These are phyloP conservation scores for Strobilomyces dryophilus DNA, from an alignment of 768 basidiomycete genomes.

Conservation along the genomic window DNA sequence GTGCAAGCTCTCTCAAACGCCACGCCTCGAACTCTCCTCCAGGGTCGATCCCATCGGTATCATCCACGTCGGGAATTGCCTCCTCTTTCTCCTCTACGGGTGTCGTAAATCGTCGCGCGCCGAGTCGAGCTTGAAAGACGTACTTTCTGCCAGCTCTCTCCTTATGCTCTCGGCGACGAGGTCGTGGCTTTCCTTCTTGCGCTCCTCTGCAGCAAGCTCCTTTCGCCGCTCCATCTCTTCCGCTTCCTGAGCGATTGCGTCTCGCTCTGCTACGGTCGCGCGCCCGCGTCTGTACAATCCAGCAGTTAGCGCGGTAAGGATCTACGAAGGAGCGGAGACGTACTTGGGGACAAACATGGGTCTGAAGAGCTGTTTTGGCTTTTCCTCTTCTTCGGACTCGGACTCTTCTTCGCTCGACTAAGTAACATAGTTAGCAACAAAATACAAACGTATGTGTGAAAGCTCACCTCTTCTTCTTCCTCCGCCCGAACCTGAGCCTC, in stretches of 20 bases:
- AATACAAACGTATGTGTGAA: not conserved
- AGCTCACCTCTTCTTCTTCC: conserved; percentile 37
- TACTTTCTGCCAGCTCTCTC: conserved; percentile 89
- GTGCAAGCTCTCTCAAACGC: conserved; percentile 88
- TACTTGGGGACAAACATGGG: conserved; percentile 96
- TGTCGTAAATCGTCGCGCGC: conserved; percentile 1
- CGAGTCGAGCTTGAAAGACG: conserved; percentile 26
- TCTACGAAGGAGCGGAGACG: conserved; percentile 23
- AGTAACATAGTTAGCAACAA: conserved; percentile 14
- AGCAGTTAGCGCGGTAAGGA: not conserved
- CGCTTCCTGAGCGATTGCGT: conserved; percentile 62
- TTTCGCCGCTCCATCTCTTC: conserved; percentile 71
- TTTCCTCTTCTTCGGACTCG: conserved; percentile 69
- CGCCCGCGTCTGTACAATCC: conserved; percentile 58
- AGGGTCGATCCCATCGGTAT: conserved; percentile 91
- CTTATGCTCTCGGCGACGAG: conserved; percentile 93
- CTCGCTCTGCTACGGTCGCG: conserved; percentile 65
- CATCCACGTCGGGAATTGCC: conserved; percentile 83
- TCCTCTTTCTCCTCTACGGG: conserved; percentile 83
- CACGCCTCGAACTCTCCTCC: conserved; percentile 91
- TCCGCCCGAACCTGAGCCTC: conserved; percentile 40
- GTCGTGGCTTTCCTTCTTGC: conserved; percentile 84
- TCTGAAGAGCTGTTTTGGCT: conserved; percentile 73
- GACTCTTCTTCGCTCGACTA: conserved; percentile 89
- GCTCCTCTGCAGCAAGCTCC: conserved; percentile 74